These are phyloP conservation scores for Oenanthe sinensis DNA, from an alignment of 129 eudicot genomes.

Conservation along the genomic window DNA sequence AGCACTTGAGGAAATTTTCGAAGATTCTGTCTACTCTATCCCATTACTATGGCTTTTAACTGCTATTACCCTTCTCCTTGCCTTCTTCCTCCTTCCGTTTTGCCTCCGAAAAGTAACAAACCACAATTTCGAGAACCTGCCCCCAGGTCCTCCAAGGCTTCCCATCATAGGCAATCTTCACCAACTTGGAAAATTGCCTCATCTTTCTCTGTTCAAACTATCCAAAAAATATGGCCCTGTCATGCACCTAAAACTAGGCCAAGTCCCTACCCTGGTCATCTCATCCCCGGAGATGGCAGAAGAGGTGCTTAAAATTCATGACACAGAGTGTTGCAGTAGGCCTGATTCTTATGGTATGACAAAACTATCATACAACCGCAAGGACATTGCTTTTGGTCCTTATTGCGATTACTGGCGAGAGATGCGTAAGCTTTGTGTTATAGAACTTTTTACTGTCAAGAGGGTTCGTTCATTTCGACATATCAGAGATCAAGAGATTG, in stretches of 20 bases:
- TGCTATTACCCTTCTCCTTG: not conserved
- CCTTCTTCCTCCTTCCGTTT: not conserved
- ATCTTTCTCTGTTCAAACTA: not conserved
- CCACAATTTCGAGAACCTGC: not conserved
- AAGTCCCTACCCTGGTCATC: slow-evolving; percentile 23
- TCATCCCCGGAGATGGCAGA: slow-evolving; percentile 22
- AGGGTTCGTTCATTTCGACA: slow-evolving; percentile 4
- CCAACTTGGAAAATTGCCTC: slow-evolving; percentile 14
- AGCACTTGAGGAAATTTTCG: not conserved
- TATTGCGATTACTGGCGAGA: slow-evolving; percentile 31
- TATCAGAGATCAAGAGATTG: not conserved
- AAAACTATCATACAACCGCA: slow-evolving; percentile 2
- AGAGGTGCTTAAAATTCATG: slow-evolving; percentile 21
- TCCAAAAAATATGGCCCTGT: slow-evolving; percentile 8
- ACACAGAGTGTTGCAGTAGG: slow-evolving; percentile 18
- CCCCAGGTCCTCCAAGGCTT: slow-evolving; percentile 2
- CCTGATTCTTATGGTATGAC: slow-evolving; percentile 2
- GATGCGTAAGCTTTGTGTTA: slow-evolving; percentile 24
- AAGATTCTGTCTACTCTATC: not conserved
- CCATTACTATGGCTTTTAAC: not conserved
- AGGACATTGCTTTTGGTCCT: slow-evolving; percentile 27
- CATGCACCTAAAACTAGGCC: slow-evolving; percentile 15
- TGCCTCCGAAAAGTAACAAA: not conserved
- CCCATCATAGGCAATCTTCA: slow-evolving; percentile 15
- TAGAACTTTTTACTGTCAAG: slow-evolving; percentile 23